phyloP scores from a whole-genome alignment of 2,329 filamentous ascomycete genomes.

The Grosmannia clavigera region DNA sequence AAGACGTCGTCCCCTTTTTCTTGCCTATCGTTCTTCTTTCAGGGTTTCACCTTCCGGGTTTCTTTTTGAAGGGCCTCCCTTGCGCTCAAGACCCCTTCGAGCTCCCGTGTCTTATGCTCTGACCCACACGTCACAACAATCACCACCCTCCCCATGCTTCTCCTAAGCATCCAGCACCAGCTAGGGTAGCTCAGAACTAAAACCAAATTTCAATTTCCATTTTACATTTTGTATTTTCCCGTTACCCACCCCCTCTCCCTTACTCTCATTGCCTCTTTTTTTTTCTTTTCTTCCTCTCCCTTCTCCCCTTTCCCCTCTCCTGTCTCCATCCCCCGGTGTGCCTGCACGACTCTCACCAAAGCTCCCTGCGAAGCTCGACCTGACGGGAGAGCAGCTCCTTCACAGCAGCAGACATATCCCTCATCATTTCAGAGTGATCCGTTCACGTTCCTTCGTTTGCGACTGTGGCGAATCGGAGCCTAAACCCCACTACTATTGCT shows the following conservation, averaged over 20 bases:
- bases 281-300: conserved; percentile 5
- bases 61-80: not conserved
- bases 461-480: not conserved
- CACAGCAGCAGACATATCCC: not conserved
- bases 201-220: not conserved
- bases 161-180: not conserved
- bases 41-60: not conserved
- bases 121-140: not conserved
- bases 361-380: not conserved
- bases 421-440: not conserved
- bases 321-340: not conserved
- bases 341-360: not conserved
- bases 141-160: not conserved
- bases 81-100: not conserved
- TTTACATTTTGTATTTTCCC: not conserved
- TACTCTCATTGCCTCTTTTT: not conserved
- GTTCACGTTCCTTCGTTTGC: not conserved
- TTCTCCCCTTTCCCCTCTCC: conserved; percentile 1
- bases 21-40: not conserved
- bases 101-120: not conserved
- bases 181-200: not conserved
- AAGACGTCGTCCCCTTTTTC: not conserved
- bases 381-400: not conserved
- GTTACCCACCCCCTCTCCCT: not conserved
- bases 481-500: not conserved